Conservation (phyloP, 805 yeast genomes). For the Candida coleopterorum region DNA sequence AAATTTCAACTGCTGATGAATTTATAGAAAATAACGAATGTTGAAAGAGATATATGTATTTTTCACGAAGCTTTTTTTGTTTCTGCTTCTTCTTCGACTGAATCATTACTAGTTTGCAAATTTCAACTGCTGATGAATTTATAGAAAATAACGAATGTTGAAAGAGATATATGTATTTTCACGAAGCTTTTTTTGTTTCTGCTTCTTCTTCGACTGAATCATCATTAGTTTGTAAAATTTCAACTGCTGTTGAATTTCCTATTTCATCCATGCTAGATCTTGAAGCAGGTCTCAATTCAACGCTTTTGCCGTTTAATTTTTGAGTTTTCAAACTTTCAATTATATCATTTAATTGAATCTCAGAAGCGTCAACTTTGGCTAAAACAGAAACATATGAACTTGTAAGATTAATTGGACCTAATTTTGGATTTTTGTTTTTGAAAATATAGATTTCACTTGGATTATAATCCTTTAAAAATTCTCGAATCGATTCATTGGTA, state of each 20-base stretch:
- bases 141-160: too few relatives aligned
- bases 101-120: too few relatives aligned
- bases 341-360: constrained; percentile 39
- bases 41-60: too few relatives aligned
- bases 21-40: too few relatives aligned
- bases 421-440: constrained; percentile 28
- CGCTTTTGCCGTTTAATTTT: constrained; percentile 32
- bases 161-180: too few relatives aligned
- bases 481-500: constrained; percentile 42
- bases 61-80: too few relatives aligned
- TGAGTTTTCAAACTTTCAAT: constrained; percentile 32
- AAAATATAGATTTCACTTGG: constrained; percentile 47
- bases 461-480: constrained; percentile 38
- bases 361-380: constrained; percentile 40
- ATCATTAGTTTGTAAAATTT: not conserved
- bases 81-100: too few relatives aligned
- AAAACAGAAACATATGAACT: constrained; percentile 43
- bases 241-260: too few relatives aligned
- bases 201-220: not conserved
- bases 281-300: constrained; percentile 36
- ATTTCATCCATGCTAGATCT: constrained; percentile 35
- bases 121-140: too few relatives aligned
- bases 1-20: too few relatives aligned
- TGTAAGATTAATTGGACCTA: constrained; percentile 27
- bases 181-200: not conserved